These are phyloP conservation scores for Syzygium aromaticum DNA, from an alignment of 345 rosid species.

Conservation along the genomic window DNA sequence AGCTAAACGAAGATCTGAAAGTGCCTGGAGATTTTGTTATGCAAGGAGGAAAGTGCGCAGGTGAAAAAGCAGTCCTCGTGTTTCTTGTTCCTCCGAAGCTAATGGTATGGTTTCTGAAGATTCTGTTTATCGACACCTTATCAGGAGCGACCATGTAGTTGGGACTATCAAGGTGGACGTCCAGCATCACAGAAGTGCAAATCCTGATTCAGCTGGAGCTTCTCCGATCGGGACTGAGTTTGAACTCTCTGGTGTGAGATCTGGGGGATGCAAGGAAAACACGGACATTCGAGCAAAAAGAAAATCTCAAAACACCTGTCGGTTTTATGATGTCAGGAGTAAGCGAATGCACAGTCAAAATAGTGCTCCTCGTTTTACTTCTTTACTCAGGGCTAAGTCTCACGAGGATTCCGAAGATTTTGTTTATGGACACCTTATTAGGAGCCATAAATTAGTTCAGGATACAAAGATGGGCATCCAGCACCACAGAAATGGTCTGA, in stretches of 20 bases:
- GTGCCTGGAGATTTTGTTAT: background rate
- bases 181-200: background rate
- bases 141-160: background rate
- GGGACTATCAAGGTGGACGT: background rate
- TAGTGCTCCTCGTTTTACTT: background rate
- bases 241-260: background rate
- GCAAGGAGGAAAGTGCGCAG: background rate
- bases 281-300: background rate
- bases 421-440: background rate
- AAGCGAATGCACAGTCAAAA: background rate
- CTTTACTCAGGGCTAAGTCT: background rate
- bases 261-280: background rate
- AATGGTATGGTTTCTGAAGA: background rate
- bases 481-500: background rate
- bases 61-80: background rate
- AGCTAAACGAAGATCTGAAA: background rate
- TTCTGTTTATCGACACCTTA: background rate
- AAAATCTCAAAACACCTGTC: background rate
- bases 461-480: background rate
- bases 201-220: background rate
- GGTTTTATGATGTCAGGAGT: background rate
- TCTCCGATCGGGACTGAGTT: background rate
- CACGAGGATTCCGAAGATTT: background rate
- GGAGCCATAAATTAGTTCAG: background rate
- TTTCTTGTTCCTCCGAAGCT: background rate